Evolutionary conservation across 164 flowering plant genomes (phyloP).

Genomic region (Liriodendron chinense): DNA sequence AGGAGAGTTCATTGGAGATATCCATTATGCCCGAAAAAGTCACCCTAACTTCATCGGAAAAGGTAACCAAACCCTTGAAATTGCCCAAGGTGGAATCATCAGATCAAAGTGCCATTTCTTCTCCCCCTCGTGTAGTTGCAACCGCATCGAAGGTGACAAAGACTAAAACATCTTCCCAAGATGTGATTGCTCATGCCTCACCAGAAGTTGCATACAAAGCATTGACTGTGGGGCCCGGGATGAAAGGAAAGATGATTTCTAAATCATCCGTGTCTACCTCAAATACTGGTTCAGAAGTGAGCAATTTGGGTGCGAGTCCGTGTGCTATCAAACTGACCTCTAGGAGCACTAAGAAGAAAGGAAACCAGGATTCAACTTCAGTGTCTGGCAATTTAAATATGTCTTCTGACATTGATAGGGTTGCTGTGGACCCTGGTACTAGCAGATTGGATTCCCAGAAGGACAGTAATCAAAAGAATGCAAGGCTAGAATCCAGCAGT

Average conservation of each 20-base stretch:
- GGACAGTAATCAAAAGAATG: constrained; percentile 15
- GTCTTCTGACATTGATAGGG: constrained; percentile 7
- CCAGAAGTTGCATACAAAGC: constrained; percentile 17
- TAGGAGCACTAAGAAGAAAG: constrained; percentile 50
- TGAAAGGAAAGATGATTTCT: constrained; percentile 20
- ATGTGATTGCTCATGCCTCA: constrained; percentile 21
- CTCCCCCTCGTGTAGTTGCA: constrained; percentile 17
- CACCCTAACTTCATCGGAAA: constrained; percentile 22
- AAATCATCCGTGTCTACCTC: constrained; percentile 22
- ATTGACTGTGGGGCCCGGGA: constrained; percentile 12
- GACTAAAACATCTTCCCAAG: constrained; percentile 18
- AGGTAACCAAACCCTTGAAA: constrained; percentile 20
- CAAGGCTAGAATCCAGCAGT: constrained; percentile 23
- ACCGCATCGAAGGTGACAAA: constrained; percentile 15
- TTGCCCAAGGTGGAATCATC: constrained; percentile 11
- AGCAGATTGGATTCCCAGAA: constrained; percentile 21
- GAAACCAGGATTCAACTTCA: constrained; percentile 27
- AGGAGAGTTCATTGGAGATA: constrained; percentile 49
- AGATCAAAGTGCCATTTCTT: constrained; percentile 19
- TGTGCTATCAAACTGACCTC: constrained; percentile 29
- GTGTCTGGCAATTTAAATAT: constrained; percentile 19
- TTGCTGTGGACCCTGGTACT: constrained; percentile 17
- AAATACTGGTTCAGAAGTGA: constrained; percentile 16
- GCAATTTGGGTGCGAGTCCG: constrained; percentile 26
- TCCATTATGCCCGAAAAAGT: constrained; percentile 53